Base-by-base conservation (phyloP, 2,329 filamentous ascomycete genomes). In the Emmonsiellopsis sp. region DNA sequence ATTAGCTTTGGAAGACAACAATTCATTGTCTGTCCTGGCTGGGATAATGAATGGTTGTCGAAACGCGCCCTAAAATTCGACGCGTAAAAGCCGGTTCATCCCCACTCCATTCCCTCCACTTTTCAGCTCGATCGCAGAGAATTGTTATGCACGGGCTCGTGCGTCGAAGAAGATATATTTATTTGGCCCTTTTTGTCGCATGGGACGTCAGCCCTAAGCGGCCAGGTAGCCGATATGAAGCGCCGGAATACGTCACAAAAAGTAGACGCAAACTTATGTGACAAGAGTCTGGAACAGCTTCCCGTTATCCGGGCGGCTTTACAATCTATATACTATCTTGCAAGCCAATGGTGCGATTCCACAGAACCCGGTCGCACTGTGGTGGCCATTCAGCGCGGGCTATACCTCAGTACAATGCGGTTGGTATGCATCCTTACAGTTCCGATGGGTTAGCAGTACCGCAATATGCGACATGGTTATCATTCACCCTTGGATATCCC, bases 41-140 rank as follows among this genome's bases (percentile, higher is more conserved):
- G 46, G 46, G 3, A 27, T 27, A 27, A n/a, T 49, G 11, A 27
- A n/a, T 49, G 11, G 9, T n/a, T 13, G 6, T 40, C 46, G 34
- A 49, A 49, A 8, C 34, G 11, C 46, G 34, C 7, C 11, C 34
- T 49, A 39, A 39, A 48, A 40, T 37, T 40, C 46, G 46, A 32
- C 46, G 46, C 46, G 46, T 49, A 49, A 49, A 47, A 36, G 17
- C 32, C 11, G 11, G 14, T 36, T 21, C 14, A 33, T 49, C 46
- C 27, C 46, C 46, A 49, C 46, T 49, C 46, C 34, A 39, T 31
- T 31, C 34, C 46, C 34, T 40, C 46, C 46, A 49, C 36, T 40
- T 39, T 27, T 5, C 21, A 27, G 21, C 21, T 27, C 34, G 14
- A 31, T 17, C 33, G 10, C 34, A 49, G 36, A 39, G 31, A 27